These are phyloP conservation scores for Komagataella populi DNA, from an alignment of 805 yeast species.

Conservation along the genomic window DNA sequence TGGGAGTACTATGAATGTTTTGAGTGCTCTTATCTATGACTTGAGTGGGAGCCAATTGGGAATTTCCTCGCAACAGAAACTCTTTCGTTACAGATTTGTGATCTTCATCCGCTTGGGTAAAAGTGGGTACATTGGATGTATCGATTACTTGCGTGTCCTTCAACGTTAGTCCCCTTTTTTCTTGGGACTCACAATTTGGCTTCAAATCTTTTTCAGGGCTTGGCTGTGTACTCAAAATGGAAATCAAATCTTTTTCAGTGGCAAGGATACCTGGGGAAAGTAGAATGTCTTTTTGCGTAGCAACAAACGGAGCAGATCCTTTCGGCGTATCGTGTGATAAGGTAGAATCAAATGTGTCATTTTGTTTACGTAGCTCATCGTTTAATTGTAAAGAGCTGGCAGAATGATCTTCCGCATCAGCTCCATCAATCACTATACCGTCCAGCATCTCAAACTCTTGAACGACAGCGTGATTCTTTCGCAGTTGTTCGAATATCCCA, in stretches of 20 bases:
- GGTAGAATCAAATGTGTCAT: not conserved
- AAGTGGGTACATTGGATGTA: not conserved
- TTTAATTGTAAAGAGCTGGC: not conserved
- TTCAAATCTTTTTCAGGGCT: not conserved
- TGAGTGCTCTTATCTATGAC: not conserved
- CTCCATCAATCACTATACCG: not conserved
- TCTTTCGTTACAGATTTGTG: not conserved
- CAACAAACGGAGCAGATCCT: not conserved
- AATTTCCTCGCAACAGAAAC: not conserved
- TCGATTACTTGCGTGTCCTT: not conserved
- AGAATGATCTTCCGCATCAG: not conserved
- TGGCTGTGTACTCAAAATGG: not conserved
- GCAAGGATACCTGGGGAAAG: not conserved
- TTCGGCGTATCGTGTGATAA: not conserved
- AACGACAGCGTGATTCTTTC: constrained; percentile 8
- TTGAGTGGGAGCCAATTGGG: not conserved
- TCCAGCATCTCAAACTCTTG: constrained; percentile 3
- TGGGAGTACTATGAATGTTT: not conserved
- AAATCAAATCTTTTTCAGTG: not conserved
- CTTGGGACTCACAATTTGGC: not conserved
- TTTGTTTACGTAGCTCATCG: not conserved
- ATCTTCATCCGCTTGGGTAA: not conserved
- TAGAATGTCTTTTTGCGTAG: not conserved
- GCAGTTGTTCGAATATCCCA: constrained; percentile 11
- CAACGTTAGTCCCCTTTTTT: not conserved